These are phyloP conservation scores for Solanum chiquidenum DNA, from an alignment of 257 asterid genomes.

Conservation along the genomic window DNA sequence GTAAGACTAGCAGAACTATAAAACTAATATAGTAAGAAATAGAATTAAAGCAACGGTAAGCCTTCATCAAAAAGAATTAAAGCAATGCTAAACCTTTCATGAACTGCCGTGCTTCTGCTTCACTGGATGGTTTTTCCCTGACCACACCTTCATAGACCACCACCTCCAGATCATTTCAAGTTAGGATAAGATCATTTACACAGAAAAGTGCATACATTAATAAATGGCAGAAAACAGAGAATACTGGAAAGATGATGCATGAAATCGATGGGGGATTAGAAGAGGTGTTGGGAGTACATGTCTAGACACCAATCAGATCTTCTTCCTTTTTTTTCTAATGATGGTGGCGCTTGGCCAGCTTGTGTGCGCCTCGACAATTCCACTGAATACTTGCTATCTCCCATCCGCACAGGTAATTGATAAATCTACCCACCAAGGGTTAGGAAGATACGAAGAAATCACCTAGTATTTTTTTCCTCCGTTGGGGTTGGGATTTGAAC, in stretches of 20 bases:
- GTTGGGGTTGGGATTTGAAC: neutral
- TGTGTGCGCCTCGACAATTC: neutral
- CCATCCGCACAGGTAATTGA: neutral
- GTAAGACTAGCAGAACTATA: constrained; percentile 10
- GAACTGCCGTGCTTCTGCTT: constrained; percentile 85
- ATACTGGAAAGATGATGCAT: neutral
- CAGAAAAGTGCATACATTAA: neutral
- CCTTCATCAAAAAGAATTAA: neutral
- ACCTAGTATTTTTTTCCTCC: neutral
- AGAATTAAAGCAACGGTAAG: neutral
- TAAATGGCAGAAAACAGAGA: neutral
- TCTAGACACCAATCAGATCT: neutral
- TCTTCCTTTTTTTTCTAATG: neutral
- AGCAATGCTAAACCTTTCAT: constrained; percentile 44
- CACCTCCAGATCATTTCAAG: constrained; percentile 62
- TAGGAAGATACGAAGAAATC: neutral
- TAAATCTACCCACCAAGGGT: neutral
- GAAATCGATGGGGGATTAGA: neutral
- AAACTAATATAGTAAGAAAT: neutral
- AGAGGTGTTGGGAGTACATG: neutral
- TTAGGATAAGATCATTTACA: constrained; percentile 23
- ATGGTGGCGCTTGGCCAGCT: neutral
- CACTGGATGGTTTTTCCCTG: constrained; percentile 87
- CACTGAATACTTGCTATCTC: neutral
- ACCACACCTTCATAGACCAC: constrained; percentile 88